Evolutionary conservation across 1,284 basidiomycete species (phyloP).

Genomic region (Cryptococcus sp.): DNA sequence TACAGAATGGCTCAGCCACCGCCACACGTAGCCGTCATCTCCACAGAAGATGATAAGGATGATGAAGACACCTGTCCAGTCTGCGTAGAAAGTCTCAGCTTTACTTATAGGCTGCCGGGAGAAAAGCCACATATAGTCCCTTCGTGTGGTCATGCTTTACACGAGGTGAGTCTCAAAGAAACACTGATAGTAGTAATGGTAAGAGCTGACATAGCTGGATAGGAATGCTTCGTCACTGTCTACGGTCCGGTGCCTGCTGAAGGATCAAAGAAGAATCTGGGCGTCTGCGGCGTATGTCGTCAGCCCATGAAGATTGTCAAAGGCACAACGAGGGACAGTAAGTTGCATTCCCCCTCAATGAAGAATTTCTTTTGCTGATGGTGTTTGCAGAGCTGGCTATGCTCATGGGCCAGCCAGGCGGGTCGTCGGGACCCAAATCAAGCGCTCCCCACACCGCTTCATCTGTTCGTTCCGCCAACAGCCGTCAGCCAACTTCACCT

Average conservation of each 20-base stretch:
- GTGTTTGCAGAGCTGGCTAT: constrained; percentile 72
- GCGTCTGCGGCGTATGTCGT: constrained; percentile 94
- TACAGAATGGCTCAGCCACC: constrained; percentile 24
- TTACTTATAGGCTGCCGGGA: constrained; percentile 64
- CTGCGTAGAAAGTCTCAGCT: constrained; percentile 51
- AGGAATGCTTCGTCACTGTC: constrained; percentile 94
- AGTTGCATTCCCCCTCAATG: constrained; percentile 48
- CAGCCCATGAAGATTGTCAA: constrained; percentile 91
- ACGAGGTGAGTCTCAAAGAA: constrained; percentile 66
- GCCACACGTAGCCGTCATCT: constrained; percentile 44
- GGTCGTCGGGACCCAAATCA: constrained; percentile 41
- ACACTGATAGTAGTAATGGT: constrained; percentile 10
- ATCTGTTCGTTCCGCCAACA: constrained; percentile 19
- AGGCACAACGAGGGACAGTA: constrained; percentile 64
- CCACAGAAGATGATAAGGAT: constrained; percentile 36
- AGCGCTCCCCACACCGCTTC: constrained; percentile 47
- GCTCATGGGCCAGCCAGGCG: constrained; percentile 70
- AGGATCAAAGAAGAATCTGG: constrained; percentile 68
- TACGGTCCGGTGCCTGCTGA: constrained; percentile 83
- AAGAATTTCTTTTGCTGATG: not conserved
- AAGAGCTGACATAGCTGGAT: constrained; percentile 8
- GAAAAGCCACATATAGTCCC: constrained; percentile 97
- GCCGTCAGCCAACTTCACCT: constrained; percentile 10
- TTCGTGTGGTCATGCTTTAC: constrained; percentile 94
- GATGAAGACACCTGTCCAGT: constrained; percentile 51